Base-by-base conservation (phyloP, 2,329 filamentous ascomycete genomes). In the Neophaeococcomyces mojaviensis region DNA sequence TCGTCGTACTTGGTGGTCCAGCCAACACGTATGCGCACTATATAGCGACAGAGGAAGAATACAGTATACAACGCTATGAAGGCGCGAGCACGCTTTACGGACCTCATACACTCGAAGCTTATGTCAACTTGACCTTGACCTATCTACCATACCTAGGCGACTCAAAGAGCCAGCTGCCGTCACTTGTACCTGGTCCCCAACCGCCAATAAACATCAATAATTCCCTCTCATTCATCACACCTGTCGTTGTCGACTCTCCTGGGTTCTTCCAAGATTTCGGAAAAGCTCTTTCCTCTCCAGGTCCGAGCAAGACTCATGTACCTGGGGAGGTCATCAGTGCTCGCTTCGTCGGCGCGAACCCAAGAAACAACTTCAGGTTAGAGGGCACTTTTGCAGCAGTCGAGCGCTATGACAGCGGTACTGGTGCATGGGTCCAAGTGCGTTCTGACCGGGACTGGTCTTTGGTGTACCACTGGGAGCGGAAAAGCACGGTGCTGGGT, bases 31-130 rank as follows among this genome's bases (percentile, higher is more conserved):
- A 97, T 64, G 82, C 86, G 2, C 86, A 90, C 64, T 90, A 90
- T 64, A 79, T 88, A 48, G 66, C 82, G 1, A 90, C 88, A 0
- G 76, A 81, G 22, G 86, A 94, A 62, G 86, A 94, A 64, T 94
- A 92, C 62, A 68, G 69, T 10, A 72, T 92, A 37, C 90, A 96
- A 67, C 82, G 90, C 8, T 96, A 96, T 66, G 90, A 97, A 68
- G 90, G 89, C n/a, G 90, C 87, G 0, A 90, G 85, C 5, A 97
- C 90, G 0, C 78, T 97, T 2, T 92, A 86, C 62, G 90, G 90
- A 0, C 84, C 77, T 2, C 80, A 88, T 63, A 86, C 88, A 1
- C 75, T 96, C 9, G 79, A 84, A 30, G 90, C 88, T 1, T 92
- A 92, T 68, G 86, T 96, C 68, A 89, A 94, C 63, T 72, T 90